These are phyloP conservation scores for Trichosporon faecale DNA, from an alignment of 1,284 basidiomycete species.

Conservation along the genomic window DNA sequence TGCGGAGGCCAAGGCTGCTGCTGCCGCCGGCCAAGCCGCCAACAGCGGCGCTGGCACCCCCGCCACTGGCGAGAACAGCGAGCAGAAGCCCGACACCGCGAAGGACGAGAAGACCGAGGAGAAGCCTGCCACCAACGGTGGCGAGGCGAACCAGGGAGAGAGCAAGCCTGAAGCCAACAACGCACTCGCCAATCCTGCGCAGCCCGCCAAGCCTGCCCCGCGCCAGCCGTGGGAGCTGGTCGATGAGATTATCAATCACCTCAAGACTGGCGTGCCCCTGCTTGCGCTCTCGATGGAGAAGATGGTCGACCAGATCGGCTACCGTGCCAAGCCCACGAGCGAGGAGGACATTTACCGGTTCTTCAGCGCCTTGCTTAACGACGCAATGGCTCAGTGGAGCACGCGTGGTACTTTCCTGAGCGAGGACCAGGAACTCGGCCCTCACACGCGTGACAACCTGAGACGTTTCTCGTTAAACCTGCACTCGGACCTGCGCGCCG, in stretches of 20 bases:
- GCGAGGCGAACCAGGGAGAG: constrained; percentile 21
- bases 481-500: constrained; percentile 64
- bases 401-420: constrained; percentile 63
- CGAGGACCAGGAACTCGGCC: constrained; percentile 72
- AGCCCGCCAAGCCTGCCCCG: constrained; percentile 31
- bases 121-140: constrained; percentile 20
- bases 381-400: constrained; percentile 65
- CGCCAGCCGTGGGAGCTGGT: constrained; percentile 86
- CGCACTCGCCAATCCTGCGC: constrained; percentile 41
- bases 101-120: constrained; percentile 31
- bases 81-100: constrained; percentile 23
- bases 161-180: constrained; percentile 28
- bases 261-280: constrained; percentile 96
- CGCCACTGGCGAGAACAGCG: constrained; percentile 45
- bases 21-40: constrained; percentile 44
- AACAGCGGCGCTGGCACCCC: background rate
- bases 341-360: constrained; percentile 97
- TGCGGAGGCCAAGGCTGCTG: constrained; percentile 46
- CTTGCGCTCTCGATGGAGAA: constrained; percentile 94
- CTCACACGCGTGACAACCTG: constrained; percentile 61
- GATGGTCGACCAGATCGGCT: constrained; percentile 91
- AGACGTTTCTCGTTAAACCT: constrained; percentile 68
- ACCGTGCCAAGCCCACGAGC: constrained; percentile 82
- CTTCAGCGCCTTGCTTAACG: constrained; percentile 75
- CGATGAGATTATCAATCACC: constrained; percentile 88